phyloP scores from a whole-genome alignment of 345 rosid species.

The Hypericum androsaemum region DNA sequence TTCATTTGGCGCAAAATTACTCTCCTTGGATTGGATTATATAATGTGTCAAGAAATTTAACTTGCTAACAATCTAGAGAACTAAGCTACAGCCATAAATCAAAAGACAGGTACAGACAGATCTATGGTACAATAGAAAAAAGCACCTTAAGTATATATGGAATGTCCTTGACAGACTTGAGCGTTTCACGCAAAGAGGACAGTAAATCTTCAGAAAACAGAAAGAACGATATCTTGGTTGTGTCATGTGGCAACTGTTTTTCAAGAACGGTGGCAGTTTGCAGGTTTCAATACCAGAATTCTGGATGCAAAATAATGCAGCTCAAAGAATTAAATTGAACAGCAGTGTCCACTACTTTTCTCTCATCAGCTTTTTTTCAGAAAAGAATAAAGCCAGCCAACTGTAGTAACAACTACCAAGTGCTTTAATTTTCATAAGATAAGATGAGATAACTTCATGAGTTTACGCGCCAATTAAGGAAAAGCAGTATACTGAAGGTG shows the following conservation, averaged over 20 bases:
- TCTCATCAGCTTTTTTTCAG: not conserved
- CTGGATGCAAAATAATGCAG: not conserved
- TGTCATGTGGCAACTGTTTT: constrained; percentile 25
- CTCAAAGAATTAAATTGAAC: not conserved
- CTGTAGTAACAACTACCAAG: too few relatives aligned
- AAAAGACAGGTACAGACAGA: too few relatives aligned
- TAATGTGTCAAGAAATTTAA: too few relatives aligned
- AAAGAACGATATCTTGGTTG: constrained; percentile 73
- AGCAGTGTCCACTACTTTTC: not conserved
- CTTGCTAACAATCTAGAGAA: too few relatives aligned
- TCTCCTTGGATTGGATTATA: too few relatives aligned
- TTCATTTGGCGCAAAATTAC: too few relatives aligned
- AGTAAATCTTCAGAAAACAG: constrained; percentile 70
- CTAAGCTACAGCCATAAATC: too few relatives aligned
- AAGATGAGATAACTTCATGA: constrained; percentile 3
- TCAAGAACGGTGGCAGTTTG: too few relatives aligned
- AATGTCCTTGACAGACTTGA: constrained; percentile 85
- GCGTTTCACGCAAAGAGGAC: constrained; percentile 64
- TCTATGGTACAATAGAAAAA: not conserved
- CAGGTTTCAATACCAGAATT: not conserved
- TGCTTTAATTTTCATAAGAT: too few relatives aligned
- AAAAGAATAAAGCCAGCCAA: too few relatives aligned
- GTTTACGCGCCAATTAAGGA: constrained; percentile 12
- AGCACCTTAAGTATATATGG: constrained; percentile 66
- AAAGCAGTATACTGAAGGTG: constrained; percentile 6